phyloP scores from a whole-genome alignment of 306 rosid genomes.

The Leucaena leucocephala region DNA sequence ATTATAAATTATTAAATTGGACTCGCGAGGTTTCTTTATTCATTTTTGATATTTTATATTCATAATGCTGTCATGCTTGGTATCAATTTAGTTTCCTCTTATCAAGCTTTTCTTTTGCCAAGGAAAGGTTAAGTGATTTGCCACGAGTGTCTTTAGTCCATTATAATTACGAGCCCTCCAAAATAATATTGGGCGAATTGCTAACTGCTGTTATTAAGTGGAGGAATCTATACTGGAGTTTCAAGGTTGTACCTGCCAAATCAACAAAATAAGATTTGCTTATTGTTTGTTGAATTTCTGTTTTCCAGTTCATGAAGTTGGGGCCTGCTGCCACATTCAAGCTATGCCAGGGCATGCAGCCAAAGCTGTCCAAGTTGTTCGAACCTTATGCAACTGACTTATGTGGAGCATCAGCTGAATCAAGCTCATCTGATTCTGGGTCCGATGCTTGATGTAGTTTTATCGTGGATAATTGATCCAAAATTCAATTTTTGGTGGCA shows the following conservation, averaged over 20 bases:
- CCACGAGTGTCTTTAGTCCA: neutral
- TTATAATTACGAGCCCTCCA: neutral
- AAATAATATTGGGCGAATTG: constrained; percentile 15
- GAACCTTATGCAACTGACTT: constrained; percentile 64
- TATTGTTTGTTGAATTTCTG: constrained; percentile 18
- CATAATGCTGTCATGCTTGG: constrained; percentile 2
- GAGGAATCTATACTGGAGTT: neutral
- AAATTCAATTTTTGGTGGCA: constrained; percentile 67
- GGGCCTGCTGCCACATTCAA: constrained; percentile 57
- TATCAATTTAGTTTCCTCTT: neutral
- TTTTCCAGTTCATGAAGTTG: constrained; percentile 64
- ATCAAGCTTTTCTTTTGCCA: neutral
- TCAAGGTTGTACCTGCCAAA: neutral
- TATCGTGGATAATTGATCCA: constrained; percentile 51
- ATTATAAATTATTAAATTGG: constrained; percentile 4
- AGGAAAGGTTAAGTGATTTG: neutral
- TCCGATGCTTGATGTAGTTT: constrained; percentile 70
- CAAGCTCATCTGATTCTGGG: constrained; percentile 72
- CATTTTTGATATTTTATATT: neutral
- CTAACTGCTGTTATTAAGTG: neutral
- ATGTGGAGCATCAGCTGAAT: constrained; percentile 60
- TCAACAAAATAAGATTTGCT: constrained; percentile 22
- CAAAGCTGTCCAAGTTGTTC: constrained; percentile 61
- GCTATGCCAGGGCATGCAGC: constrained; percentile 64
- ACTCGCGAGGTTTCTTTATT: constrained; percentile 16